Percentiles rank a stretch among this genome's conserved stretches.
Evolutionary conservation across 305 asterid genomes (phyloP).

Genomic region (Fraxinus xanthoxyloides): DNA sequence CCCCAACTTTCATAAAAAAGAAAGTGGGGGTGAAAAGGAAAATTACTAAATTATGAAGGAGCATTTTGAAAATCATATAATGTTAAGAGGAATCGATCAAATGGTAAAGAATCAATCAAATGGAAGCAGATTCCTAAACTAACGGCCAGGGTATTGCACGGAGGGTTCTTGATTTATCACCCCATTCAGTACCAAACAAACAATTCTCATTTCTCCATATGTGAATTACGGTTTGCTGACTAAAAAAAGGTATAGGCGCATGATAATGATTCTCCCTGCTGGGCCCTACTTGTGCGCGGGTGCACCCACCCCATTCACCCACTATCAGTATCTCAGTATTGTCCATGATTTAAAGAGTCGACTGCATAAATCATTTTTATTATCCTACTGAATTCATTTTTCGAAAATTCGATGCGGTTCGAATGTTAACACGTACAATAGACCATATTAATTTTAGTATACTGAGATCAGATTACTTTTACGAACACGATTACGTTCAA

Average conservation of each 20-base stretch:
- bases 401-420: background rate
- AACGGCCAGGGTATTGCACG: slow-evolving; percentile 46
- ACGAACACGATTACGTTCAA: background rate
- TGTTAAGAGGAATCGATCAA: background rate
- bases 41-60: background rate
- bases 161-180: slow-evolving; percentile 48
- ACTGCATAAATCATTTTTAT: background rate
- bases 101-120: slow-evolving; percentile 23
- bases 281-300: slow-evolving; percentile 48
- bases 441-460: background rate
- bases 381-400: background rate
- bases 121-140: slow-evolving; percentile 39
- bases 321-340: background rate
- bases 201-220: slow-evolving; percentile 13
- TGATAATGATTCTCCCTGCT: slow-evolving; percentile 19
- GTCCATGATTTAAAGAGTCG: background rate
- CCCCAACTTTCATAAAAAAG: slow-evolving; percentile 6
- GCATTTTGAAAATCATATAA: background rate
- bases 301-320: slow-evolving; percentile 24
- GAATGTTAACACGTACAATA: background rate
- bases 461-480: background rate
- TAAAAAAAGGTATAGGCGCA: slow-evolving; percentile 40
- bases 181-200: slow-evolving; percentile 37
- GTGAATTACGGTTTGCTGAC: slow-evolving; percentile 27
- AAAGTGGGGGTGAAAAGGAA: background rate